Conservation (phyloP, 768 basidiomycete genomes). For the Suillus brevipes region DNA sequence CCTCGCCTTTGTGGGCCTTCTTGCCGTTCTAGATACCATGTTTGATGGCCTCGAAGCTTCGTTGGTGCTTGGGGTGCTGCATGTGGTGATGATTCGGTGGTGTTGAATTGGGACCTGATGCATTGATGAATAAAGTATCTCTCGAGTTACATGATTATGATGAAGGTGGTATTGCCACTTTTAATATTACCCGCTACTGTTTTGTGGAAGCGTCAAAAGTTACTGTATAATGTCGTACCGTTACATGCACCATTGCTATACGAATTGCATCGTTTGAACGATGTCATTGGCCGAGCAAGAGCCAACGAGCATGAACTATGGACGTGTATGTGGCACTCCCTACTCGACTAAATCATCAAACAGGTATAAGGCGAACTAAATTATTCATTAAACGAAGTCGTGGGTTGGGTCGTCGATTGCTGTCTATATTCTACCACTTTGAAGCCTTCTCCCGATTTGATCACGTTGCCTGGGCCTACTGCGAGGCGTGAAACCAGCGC, state of each 20-base stretch:
- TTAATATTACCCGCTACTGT: neutral
- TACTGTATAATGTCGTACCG: neutral
- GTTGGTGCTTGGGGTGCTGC: slow-evolving; percentile 39
- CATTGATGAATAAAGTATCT: neutral
- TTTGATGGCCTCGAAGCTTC: slow-evolving; percentile 41
- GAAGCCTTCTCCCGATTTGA: neutral
- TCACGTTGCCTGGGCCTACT: neutral
- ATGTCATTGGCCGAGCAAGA: neutral
- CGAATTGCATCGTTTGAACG: neutral
- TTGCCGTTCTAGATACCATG: slow-evolving; percentile 48
- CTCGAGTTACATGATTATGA: neutral
- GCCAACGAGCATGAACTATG: neutral
- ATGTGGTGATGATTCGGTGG: slow-evolving; percentile 33
- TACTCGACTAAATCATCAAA: neutral
- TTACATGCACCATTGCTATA: neutral
- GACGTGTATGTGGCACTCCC: neutral
- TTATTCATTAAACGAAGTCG: neutral
- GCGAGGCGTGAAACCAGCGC: neutral
- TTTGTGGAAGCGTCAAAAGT: neutral
- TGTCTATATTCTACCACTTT: neutral
- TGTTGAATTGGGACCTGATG: neutral
- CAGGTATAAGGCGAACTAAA: neutral
- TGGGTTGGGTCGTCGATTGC: neutral
- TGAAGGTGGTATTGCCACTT: neutral
- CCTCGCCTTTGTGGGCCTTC: slow-evolving; percentile 29